A percentile compares a stretch with the other conserved stretches of the same genome.
These are phyloP conservation scores for Musa beccarii DNA, from an alignment of 176 grass and related monocot species.

Conservation along the genomic window DNA sequence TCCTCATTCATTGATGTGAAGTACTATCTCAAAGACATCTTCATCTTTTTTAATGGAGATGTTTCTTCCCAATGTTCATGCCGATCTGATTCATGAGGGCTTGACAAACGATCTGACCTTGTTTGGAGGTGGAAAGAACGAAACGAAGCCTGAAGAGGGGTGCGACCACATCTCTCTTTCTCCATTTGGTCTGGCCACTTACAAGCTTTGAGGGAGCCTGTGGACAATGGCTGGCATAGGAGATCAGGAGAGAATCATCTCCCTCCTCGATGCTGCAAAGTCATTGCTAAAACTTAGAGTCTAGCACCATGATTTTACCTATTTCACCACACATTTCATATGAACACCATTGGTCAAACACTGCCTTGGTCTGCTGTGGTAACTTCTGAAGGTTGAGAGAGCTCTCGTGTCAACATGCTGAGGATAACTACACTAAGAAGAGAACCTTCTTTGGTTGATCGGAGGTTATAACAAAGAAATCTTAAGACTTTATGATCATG, in stretches of 20 bases:
- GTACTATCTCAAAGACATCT: no score
- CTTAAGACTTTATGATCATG: no score
- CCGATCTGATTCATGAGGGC: constrained; percentile 38
- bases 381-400: no score
- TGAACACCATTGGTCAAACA: not conserved
- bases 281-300: constrained; percentile 73
- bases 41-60: no score
- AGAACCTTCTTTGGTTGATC: no score
- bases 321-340: constrained; percentile 48
- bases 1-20: no score
- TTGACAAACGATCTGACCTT: constrained; percentile 18
- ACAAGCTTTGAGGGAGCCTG: constrained; percentile 51
- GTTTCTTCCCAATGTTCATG: not conserved
- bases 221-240: constrained; percentile 68
- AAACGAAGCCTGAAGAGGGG: constrained; percentile 21
- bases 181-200: constrained; percentile 62
- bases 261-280: constrained; percentile 49
- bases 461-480: no score
- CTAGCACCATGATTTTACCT: constrained; percentile 83
- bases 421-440: no score
- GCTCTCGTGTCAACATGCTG: no score
- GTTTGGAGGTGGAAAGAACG: constrained; percentile 23
- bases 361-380: no score
- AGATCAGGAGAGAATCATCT: constrained; percentile 38
- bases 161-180: constrained; percentile 34